Evolutionary conservation across 1,139 yeast genomes (phyloP), one percentile per base, ranked within the genome.

Genomic region (Kodamaea plutei): DNA sequence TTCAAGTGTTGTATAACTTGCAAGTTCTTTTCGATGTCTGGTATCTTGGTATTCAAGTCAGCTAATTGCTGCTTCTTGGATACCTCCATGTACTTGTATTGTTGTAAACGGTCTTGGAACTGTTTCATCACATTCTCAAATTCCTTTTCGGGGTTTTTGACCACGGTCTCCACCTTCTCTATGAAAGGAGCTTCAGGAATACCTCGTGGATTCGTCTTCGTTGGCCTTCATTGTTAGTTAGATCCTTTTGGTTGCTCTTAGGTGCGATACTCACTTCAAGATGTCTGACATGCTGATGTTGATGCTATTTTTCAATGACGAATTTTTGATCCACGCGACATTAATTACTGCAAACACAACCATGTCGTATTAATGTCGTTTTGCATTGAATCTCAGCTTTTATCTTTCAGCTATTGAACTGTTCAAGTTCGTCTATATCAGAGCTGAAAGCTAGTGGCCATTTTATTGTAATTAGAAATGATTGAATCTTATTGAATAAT

Each of bases 161-260:
- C 73, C 44, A 79, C 75, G 36, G 76, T 80, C 38, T 79, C 93
- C 12, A 91, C 94, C 38, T 78, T 76, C 40, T 84, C 95, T 38
- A 93, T 80, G 55, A 93, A 91, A 16, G 95, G 96, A 1, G 98
- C 98, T 50, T 84, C 84, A 8, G 98, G 99, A 36, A 91, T 91
- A 2, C 98, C 98, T 42, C 97, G 72, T 14, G 96, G 91, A 48
- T 89, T 89, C 26, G 79, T 58, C 27, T 68, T 65, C 14, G 62
- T 70, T 8, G 79, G 73, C 50, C 79, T 73, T 28, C 2, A 13
- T n/a, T 6, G 58, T 57, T 54, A 55, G 61, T 46, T 17, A 11
- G 9, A 7, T 8, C 7, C 6, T 15, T 10, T 6, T 13, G 4
- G 19, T 8, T n/a, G n/a, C 8, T 4, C 16, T 6, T 18, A n/a